Conservation (phyloP, 768 basidiomycete species). For the Macrolepiota dolichaula region DNA sequence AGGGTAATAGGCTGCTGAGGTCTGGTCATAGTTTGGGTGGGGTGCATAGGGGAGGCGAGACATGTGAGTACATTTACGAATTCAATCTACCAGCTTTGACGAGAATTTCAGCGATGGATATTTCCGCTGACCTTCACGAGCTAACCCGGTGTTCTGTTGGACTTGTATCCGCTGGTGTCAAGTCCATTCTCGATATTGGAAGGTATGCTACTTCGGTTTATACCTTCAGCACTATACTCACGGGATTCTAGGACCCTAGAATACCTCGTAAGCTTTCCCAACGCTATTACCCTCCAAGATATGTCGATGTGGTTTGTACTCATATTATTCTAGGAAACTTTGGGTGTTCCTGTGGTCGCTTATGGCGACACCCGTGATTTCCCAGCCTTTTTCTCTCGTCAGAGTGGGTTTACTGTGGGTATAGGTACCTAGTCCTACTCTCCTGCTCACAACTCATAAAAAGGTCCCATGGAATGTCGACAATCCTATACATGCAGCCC, state of each 20-base stretch:
- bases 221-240: not conserved
- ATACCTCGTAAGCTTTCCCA: constrained; percentile 52
- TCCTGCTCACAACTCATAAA: not conserved
- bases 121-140: constrained; percentile 92
- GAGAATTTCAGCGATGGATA: constrained; percentile 72
- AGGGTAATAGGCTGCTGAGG: not conserved
- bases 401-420: constrained; percentile 74
- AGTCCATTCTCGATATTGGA: constrained; percentile 93
- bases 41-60: constrained; percentile 47
- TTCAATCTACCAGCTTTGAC: constrained; percentile 2
- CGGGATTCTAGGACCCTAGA: constrained; percentile 61
- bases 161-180: constrained; percentile 90
- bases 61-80: constrained; percentile 26
- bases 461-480: constrained; percentile 80
- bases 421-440: constrained; percentile 2
- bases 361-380: constrained; percentile 78
- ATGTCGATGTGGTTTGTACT: not conserved
- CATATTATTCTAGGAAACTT: constrained; percentile 67
- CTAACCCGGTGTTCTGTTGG: constrained; percentile 87
- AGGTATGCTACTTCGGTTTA: constrained; percentile 36
- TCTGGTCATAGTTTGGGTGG: constrained; percentile 28
- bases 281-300: not conserved
- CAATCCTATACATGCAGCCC: constrained; percentile 64
- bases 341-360: constrained; percentile 87
- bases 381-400: constrained; percentile 89